Conservation (phyloP, 2,329 filamentous ascomycete species). For the Penicillium sp. region DNA sequence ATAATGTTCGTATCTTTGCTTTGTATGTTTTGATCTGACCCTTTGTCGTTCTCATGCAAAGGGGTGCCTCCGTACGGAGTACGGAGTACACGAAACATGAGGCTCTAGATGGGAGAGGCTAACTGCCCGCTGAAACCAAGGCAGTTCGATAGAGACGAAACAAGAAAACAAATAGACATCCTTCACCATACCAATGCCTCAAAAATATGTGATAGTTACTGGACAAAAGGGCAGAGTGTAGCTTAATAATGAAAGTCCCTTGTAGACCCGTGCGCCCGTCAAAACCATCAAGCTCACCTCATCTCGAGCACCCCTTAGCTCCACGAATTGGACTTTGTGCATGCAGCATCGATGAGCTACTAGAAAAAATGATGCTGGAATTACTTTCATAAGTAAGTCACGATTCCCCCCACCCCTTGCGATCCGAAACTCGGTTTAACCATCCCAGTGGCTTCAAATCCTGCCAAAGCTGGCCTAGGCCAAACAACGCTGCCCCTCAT, state of each 20-base stretch:
- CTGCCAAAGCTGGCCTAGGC: constrained; percentile 39
- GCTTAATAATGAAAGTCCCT: constrained; percentile 10
- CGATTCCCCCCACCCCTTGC: neutral
- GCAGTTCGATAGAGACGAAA: no score
- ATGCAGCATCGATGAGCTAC: neutral
- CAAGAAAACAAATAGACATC: no score
- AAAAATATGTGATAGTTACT: no score
- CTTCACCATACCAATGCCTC: no score
- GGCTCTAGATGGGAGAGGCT: no score
- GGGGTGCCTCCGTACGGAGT: no score
- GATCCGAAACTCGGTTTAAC: constrained; percentile 2
- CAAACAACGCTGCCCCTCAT: constrained; percentile 44
- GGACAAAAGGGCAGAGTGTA: neutral
- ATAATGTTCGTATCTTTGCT: no score
- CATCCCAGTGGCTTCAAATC: constrained; percentile 39
- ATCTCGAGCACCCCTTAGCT: constrained; percentile 2
- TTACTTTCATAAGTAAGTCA: constrained; percentile 4
- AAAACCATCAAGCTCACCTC: constrained; percentile 10
- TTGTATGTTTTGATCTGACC: no score
- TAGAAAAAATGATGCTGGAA: neutral
- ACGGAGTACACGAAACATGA: no score
- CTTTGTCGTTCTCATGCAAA: no score
- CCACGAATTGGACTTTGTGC: constrained; percentile 4
- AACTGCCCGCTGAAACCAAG: no score
- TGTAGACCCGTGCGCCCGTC: constrained; percentile 11